phyloP scores from a whole-genome alignment of 441 rosid species.

The Viola pubescens region DNA sequence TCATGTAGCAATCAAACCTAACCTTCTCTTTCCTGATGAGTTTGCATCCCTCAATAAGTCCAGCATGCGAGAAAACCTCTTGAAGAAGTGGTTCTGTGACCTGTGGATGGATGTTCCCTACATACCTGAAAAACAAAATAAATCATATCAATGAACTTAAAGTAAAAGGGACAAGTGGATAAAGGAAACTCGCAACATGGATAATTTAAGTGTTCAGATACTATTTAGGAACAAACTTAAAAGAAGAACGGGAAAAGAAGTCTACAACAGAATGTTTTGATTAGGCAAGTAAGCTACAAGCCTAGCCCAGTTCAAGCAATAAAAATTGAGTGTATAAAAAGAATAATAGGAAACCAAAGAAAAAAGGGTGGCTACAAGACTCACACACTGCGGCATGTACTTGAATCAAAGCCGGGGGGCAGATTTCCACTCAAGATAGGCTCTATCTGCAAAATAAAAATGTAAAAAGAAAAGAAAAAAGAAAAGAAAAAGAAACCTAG shows the following conservation, averaged over 20 bases:
- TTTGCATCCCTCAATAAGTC: conserved; percentile 59
- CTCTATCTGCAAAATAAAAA: conserved; percentile 70
- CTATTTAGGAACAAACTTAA: neutral
- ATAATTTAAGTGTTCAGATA: neutral
- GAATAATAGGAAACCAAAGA: neutral
- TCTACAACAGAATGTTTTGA: neutral
- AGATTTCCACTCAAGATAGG: conserved; percentile 94
- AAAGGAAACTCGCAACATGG: neutral
- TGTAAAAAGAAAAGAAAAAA: conserved; percentile 12
- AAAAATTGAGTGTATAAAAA: neutral
- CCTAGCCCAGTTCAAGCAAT: neutral
- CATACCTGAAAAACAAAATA: conserved; percentile 34
- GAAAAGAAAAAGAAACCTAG: conserved; percentile 13
- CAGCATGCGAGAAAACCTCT: conserved; percentile 50
- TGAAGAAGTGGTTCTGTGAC: conserved; percentile 56
- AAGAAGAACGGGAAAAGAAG: neutral
- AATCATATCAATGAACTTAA: neutral
- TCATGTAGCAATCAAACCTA: neutral
- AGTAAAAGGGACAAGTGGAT: neutral
- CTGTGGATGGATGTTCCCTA: conserved; percentile 60
- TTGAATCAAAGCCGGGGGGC: conserved; percentile 86
- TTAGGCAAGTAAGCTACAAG: neutral
- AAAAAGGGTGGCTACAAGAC: conserved; percentile 23
- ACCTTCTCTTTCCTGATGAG: conserved; percentile 64
- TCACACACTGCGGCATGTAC: conserved; percentile 97